phyloP scores from a whole-genome alignment of 495 filamentous ascomycete genomes.

The Aspergillus saccharolyticus region DNA sequence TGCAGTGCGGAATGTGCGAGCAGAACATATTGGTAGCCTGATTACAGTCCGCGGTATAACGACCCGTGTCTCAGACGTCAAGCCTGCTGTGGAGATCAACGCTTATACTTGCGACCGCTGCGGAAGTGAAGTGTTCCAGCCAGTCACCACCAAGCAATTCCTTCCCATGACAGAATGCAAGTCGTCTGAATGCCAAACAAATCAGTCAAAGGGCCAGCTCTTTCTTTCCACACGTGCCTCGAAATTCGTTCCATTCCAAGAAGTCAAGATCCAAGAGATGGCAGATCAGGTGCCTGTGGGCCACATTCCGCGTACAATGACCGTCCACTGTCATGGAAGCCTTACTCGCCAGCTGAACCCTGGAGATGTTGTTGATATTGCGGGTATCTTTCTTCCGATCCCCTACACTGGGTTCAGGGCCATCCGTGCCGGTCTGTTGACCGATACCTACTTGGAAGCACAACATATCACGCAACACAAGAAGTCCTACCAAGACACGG shows the following conservation, averaged over 20 bases:
- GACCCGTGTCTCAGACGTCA: slow-evolving; percentile 94
- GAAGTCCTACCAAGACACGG: slow-evolving; percentile 88
- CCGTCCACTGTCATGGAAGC: slow-evolving; percentile 81
- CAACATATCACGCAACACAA: slow-evolving; percentile 94
- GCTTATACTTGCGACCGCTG: slow-evolving; percentile 97
- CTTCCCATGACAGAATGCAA: slow-evolving; percentile 78
- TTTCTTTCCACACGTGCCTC: slow-evolving; percentile 90
- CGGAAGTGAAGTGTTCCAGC: slow-evolving; percentile 96
- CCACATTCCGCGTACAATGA: slow-evolving; percentile 88
- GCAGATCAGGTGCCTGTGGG: slow-evolving; percentile 97
- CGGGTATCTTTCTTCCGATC: slow-evolving; percentile 92
- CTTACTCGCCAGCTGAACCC: slow-evolving; percentile 83
- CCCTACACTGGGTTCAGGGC: slow-evolving; percentile 98
- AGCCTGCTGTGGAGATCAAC: slow-evolving; percentile 93
- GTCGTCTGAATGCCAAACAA: slow-evolving; percentile 80
- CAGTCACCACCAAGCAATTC: slow-evolving; percentile 85
- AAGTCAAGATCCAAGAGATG: slow-evolving; percentile 98
- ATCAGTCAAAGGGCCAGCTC: slow-evolving; percentile 88
- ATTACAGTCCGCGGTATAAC: slow-evolving; percentile 95
- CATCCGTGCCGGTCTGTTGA: slow-evolving; percentile 88
- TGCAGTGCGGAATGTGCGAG: slow-evolving; percentile 86
- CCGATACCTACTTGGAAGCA: slow-evolving; percentile 94
- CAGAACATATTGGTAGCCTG: slow-evolving; percentile 84
- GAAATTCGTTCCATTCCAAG: slow-evolving; percentile 96
- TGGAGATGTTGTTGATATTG: slow-evolving; percentile 88